Base-by-base conservation (phyloP, 139 green algal genomes). In the Tetradesmus lagerheimii region DNA sequence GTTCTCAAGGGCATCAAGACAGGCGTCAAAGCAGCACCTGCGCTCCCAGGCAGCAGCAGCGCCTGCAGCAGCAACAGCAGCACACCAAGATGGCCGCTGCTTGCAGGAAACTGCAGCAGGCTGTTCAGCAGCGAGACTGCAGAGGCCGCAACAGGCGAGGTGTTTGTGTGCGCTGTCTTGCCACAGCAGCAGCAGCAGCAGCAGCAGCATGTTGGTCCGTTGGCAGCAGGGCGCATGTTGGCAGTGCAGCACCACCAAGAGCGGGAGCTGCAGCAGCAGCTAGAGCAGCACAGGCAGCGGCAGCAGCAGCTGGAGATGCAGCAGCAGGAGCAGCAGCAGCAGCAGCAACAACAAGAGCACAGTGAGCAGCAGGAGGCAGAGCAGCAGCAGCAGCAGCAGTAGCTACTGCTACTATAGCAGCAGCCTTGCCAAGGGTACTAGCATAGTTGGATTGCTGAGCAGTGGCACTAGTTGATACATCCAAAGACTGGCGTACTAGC, bases 81-180 rank as follows among this genome's bases (percentile, higher is more conserved):
- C 53, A 47, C 39, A 20, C 50, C 50, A 27, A 85, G 79, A 11
- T 39, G 5, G 0, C 35, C 41, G 1, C 41, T 67, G 39, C 27
- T 31, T 41, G 79, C 41, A 25, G 57, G 23, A 71, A 71, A 71
- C 57, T 41, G 79, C 35, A 25, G n/a, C 23, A 85, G 79, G 27
- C 14, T 37, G 27, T 85, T 67, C 41, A 66, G 41, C 79, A 85
- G 39, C 15, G 79, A 85, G 2, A 41, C 41, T 85, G 79, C 27
- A 20, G 79, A 85, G 4, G 31, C 79, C 5, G 39, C 79, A 64
- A 85, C 79, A 9, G 79, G 41, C 31, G 79, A 85, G 18, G 79
- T 85, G 39, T 50, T 67, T 85, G 79, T 85, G 41, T 85, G 41
- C 57, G 57, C 57, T 71, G 57, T 71, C 57, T 31, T 31, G 57